Base-by-base conservation (phyloP, 192 early-diverging fungal species). In the Dispira simplex region DNA sequence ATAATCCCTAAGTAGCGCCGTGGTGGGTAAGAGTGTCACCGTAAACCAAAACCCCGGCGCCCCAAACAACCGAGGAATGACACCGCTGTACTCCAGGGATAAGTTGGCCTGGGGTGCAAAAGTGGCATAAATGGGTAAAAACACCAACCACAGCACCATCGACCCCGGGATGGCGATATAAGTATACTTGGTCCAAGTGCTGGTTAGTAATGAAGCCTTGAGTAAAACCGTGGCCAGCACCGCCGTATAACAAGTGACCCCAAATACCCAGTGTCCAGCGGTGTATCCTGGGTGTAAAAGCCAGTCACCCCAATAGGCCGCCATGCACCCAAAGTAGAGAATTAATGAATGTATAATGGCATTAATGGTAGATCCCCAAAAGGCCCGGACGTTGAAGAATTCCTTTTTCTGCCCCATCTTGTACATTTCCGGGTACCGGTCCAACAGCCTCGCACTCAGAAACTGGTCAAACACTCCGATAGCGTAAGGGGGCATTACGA, bases 401-500 rank as follows among this genome's bases (percentile, higher is more conserved):
- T 71, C 72, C 25, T 69, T 64, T 63, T 65, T 70, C 59, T 73
- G 76, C 20, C 86, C 86, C 46, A 90, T 77, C 82, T 83, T 83
- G 71, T 99, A 99, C 83, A 99, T 83, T 77, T 99, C 95, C 11
- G 96, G 96, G 70, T 99, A 99, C 21, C 86, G 83, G 71, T 99
- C 94, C 26, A 99, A 72, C 79, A 92, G 92, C 65, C 96, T 82
- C 46, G 93, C 89, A 56, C 84, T 88, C 27, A 94, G 83, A 71
- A 85, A 91, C 72, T 95, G 93, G 73, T 99, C 96, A 77, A 99
- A 99, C n/a, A 96, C 85, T 62, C 96, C 96, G 54, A 99, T 92
- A 20, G 85, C 88, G 67, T 97, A 77, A 1, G 96, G 96, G 46
- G 95, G 92, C 74, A 96, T 79, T 46, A 96, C 85, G 0, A 94